phyloP scores from a whole-genome alignment of 345 rosid species.

The Eutrema yunnanense region DNA sequence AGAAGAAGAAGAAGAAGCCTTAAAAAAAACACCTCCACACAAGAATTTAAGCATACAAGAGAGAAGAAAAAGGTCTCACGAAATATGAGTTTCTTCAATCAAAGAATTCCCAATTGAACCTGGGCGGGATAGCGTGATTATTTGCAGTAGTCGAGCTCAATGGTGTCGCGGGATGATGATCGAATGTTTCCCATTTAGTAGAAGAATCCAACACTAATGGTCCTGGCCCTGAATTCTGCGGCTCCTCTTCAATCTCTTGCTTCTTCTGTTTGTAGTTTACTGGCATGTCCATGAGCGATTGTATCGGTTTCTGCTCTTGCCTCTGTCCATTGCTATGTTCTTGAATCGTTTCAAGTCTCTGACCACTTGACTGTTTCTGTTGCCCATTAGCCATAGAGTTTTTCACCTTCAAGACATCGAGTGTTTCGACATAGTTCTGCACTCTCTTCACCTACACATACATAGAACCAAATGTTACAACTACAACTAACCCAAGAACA shows the following conservation, averaged over 20 bases:
- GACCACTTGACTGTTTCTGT: conserved; percentile 38
- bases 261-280: conserved; percentile 33
- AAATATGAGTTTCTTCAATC: conserved; percentile 34
- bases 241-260: conserved; percentile 35
- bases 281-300: conserved; percentile 42
- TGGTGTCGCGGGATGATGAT: conserved; percentile 39
- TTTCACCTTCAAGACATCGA: conserved; percentile 81
- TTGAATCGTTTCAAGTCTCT: conserved; percentile 31
- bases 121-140: conserved; percentile 43
- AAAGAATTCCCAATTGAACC: conserved; percentile 92
- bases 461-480: not conserved
- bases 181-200: conserved; percentile 96
- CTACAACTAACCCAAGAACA: not conserved
- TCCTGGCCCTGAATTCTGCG: conserved; percentile 43
- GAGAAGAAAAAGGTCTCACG: not conserved
- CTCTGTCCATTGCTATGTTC: conserved; percentile 25
- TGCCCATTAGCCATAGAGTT: conserved; percentile 55
- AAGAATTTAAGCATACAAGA: conserved; percentile 25
- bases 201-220: conserved; percentile 40
- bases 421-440: conserved; percentile 82
- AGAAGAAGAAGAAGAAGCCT: conserved; percentile 33
- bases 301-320: conserved; percentile 36
- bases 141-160: conserved; percentile 34
- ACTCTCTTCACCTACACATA: conserved; percentile 75
- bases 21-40: conserved; percentile 58